Conservation (phyloP, 768 basidiomycete genomes). For the Russula brevipes region DNA sequence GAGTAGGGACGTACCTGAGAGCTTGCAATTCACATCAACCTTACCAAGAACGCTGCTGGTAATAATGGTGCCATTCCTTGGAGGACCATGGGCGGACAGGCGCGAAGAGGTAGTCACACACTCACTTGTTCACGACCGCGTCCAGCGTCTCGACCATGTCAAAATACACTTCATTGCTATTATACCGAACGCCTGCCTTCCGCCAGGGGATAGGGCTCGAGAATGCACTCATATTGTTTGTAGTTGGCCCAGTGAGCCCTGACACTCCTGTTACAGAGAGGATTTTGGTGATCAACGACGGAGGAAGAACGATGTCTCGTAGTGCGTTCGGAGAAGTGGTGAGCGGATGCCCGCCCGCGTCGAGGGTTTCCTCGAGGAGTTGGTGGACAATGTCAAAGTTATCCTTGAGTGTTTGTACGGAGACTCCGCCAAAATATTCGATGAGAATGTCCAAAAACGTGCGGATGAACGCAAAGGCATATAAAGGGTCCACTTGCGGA, state of each 20-base stretch:
- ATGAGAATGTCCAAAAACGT: slow-evolving; percentile 77
- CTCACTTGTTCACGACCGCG: slow-evolving; percentile 73
- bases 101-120: background rate
- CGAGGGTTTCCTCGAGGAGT: slow-evolving; percentile 94
- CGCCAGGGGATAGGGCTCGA: slow-evolving; percentile 94
- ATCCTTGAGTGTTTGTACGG: slow-evolving; percentile 73
- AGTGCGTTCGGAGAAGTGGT: slow-evolving; percentile 88
- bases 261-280: slow-evolving; percentile 49
- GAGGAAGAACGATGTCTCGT: slow-evolving; percentile 89
- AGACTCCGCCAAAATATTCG: slow-evolving; percentile 84
- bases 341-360: slow-evolving; percentile 85
- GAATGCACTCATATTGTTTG: slow-evolving; percentile 45
- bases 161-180: slow-evolving; percentile 89
- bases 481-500: slow-evolving; percentile 72
- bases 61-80: slow-evolving; percentile 63
- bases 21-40: slow-evolving; percentile 67
- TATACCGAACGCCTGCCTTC: slow-evolving; percentile 73
- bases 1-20: slow-evolving; percentile 54
- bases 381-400: slow-evolving; percentile 96
- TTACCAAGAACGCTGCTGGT: slow-evolving; percentile 68
- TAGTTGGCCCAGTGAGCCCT: slow-evolving; percentile 30
- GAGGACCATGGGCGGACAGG: background rate
- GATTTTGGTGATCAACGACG: slow-evolving; percentile 61
- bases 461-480: slow-evolving; percentile 84
- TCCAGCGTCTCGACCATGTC: slow-evolving; percentile 81